These are phyloP conservation scores for Madurella mycetomatis DNA, from an alignment of 2,329 filamentous ascomycete species.

Conservation along the genomic window DNA sequence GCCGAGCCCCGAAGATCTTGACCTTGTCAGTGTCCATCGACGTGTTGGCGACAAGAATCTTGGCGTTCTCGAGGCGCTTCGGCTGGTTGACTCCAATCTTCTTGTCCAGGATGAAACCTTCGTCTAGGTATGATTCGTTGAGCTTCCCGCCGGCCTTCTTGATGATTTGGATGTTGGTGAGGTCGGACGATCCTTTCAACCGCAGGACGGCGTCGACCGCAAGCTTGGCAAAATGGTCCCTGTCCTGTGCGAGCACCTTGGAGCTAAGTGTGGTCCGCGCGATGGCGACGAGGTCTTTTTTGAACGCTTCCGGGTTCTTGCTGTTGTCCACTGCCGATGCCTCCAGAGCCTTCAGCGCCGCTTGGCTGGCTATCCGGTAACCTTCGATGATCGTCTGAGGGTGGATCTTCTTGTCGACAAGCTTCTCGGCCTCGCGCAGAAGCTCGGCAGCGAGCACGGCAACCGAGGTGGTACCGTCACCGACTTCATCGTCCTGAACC, in stretches of 20 bases:
- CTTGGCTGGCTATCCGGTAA: conserved; percentile 92
- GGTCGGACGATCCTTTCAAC: conserved; percentile 82
- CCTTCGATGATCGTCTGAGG: conserved; percentile 99
- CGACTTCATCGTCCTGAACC: conserved; percentile 97
- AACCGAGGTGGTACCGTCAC: conserved; percentile 97
- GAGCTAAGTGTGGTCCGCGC: conserved; percentile 94
- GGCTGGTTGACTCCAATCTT: conserved; percentile 99
- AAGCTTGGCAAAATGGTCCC: conserved; percentile 83
- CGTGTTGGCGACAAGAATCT: conserved; percentile 96
- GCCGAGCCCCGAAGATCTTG: conserved; percentile 96
- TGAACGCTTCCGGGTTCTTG: conserved; percentile 76
- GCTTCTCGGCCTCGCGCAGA: conserved; percentile 90
- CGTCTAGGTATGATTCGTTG: conserved; percentile 94
- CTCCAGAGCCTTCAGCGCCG: conserved; percentile 79
- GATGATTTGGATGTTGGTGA: conserved; percentile 98
- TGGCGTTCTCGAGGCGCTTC: conserved; percentile 94
- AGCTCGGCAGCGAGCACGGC: conserved; percentile 93
- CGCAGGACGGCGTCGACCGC: conserved; percentile 89
- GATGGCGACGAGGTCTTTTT: conserved; percentile 83
- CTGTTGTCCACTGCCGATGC: conserved; percentile 86
- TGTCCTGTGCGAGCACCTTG: conserved; percentile 92
- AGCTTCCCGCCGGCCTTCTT: conserved; percentile 99
- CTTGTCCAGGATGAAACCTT: conserved; percentile 98
- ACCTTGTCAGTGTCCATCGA: conserved; percentile 99
- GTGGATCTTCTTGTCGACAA: conserved; percentile 97